Evolutionary conservation across 305 asterid genomes (phyloP).

Genomic region (Fraxinus angustifolia): DNA sequence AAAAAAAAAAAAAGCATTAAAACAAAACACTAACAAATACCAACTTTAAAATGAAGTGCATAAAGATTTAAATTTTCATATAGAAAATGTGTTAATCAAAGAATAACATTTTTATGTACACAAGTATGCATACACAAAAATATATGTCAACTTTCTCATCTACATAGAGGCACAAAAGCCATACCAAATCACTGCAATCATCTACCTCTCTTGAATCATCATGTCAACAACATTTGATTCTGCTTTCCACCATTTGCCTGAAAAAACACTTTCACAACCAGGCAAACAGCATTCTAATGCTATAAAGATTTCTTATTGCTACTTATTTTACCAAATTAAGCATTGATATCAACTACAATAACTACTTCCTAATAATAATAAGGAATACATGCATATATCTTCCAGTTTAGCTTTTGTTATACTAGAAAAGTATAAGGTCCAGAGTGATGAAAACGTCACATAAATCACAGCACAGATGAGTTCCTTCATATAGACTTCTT

Average conservation of each 20-base stretch:
- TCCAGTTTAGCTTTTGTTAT: not conserved
- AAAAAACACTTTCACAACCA: not conserved
- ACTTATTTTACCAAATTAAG: not conserved
- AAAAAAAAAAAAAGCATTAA: not conserved
- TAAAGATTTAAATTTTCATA: not conserved
- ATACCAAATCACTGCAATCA: not conserved
- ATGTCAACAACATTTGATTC: not conserved
- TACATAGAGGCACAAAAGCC: not conserved
- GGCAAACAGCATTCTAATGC: not conserved
- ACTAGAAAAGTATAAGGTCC: not conserved
- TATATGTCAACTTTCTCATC: not conserved
- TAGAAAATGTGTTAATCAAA: not conserved
- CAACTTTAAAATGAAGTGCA: not conserved
- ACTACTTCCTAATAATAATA: not conserved
- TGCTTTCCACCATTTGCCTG: not conserved
- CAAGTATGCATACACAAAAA: not conserved
- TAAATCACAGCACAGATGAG: not conserved
- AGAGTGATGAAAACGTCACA: not conserved
- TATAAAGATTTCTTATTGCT: not conserved
- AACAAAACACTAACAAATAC: not conserved
- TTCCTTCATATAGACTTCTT: not conserved
- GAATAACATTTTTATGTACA: not conserved
- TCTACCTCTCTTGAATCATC: not conserved
- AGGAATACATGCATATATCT: not conserved
- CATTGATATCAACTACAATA: not conserved